Evolutionary conservation across 2,329 filamentous ascomycete species (phyloP), one percentile per base, ranked within the genome.

Genomic region (Neonectria punicea): DNA sequence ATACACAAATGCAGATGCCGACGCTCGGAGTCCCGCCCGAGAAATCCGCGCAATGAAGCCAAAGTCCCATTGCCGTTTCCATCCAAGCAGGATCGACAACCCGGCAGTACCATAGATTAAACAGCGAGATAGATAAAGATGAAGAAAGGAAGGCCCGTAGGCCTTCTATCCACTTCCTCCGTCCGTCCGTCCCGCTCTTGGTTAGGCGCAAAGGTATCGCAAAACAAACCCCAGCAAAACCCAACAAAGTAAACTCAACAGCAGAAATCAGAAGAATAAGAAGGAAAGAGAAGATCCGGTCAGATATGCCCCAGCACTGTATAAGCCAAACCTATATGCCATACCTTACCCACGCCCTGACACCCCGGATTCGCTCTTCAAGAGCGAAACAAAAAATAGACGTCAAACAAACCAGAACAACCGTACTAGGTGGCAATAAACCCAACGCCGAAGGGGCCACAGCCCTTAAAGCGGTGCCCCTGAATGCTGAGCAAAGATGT

Each of bases 231-330:
- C 57, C 67, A 65, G 65, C 65, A 63, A 68, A 63, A 56, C 49
- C 57, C 41, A 65, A 51, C 64, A 68, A 53, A 59, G 61, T 63
- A 59, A 55, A 68, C 66, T 61, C 41, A 70, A 69, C 49, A 57
- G 20, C 58, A 65, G 60, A 67, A 64, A 63, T 67, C 63, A 57
- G 59, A 63, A 66, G 25, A 32, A 47, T 32, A 58, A 43, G 36
- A 50, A 32, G 14, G 54, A 58, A 58, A 61, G 58, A 51, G 58
- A 62, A 20, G 46, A 56, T 54, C 63, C 64, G 47, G 65, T 65
- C 64, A 44, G 65, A 69, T 64, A 74, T 71, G 65, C 70, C 68
- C 67, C 65, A 66, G 63, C 68, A 57, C 65, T 71, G 65, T 73
- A 74, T 69, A 61, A 73, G 59, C 65, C 59, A 63, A 63, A 61